Conservation (phyloP, 768 basidiomycete genomes). For the Xanthoconium stramineum region DNA sequence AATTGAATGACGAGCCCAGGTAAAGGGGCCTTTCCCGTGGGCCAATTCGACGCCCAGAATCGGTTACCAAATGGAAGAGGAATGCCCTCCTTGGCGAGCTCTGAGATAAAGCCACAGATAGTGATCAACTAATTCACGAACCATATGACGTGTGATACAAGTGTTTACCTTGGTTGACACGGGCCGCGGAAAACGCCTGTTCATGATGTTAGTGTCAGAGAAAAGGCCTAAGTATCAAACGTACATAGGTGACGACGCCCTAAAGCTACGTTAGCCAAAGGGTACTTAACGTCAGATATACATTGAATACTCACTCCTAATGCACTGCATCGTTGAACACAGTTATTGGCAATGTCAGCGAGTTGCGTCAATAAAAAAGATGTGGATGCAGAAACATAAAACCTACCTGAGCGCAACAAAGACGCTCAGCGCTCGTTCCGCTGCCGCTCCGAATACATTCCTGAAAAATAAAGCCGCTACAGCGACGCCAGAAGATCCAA, state of each 20-base stretch:
- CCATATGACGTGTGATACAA: not conserved
- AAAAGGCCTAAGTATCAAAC: not conserved
- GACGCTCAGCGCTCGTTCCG: slow-evolving; percentile 50
- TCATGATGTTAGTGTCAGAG: not conserved
- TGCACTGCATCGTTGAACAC: slow-evolving; percentile 25
- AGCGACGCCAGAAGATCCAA: slow-evolving; percentile 45
- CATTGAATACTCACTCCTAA: slow-evolving; percentile 25
- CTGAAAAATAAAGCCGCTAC: slow-evolving; percentile 49
- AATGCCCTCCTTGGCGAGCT: slow-evolving; percentile 61
- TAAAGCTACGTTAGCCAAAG: slow-evolving; percentile 3
- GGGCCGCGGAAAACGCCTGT: slow-evolving; percentile 47
- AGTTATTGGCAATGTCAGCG: not conserved
- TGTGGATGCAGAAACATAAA: slow-evolving; percentile 24
- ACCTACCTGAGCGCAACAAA: slow-evolving; percentile 36
- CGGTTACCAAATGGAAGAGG: slow-evolving; percentile 55
- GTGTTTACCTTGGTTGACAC: slow-evolving; percentile 46
- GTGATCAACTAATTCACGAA: not conserved
- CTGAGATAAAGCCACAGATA: slow-evolving; percentile 20
- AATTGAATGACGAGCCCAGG: slow-evolving; percentile 54
- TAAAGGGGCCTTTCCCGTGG: slow-evolving; percentile 51
- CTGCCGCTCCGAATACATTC: slow-evolving; percentile 52
- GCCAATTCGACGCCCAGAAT: slow-evolving; percentile 63
- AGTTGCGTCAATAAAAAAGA: not conserved
- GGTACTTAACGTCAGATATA: not conserved
- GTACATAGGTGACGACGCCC: slow-evolving; percentile 30